Evolutionary conservation across 2,329 filamentous ascomycete genomes (phyloP), one percentile per base, ranked within the genome.

Genomic region (Chlorencoelia australis): DNA sequence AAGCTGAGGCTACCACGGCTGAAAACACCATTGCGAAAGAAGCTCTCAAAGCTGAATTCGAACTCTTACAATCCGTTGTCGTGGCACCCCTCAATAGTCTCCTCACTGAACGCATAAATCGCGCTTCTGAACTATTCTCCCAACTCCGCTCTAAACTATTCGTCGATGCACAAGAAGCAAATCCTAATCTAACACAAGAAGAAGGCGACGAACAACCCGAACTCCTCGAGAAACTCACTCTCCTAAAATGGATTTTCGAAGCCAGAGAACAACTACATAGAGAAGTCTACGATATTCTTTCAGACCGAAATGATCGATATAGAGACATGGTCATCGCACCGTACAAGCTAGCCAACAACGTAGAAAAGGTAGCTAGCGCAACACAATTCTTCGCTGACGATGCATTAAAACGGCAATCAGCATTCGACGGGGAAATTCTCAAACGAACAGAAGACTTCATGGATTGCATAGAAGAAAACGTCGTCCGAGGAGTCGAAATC

Each of bases 211-310:
- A 95, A 57, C 79, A 88, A 55, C 91, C 91, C 0, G 91, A 98
- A 59, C 69, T 96, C 0, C 67, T 96, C 2, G 91, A 98, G 59
- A 94, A 94, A 60, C 69, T 98, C 9, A 96, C 89, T 0, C 73
- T 95, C 31, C 69, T 96, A 10, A 98, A 96, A 54, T 96, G 91
- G 88, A 77, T 96, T 7, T 96, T 95, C 50, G 91, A 98, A 57
- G 82, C 83, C 1, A 79, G 88, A n/a, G 91, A 98, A 60, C 71
- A 74, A 30, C 68, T 96, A 7, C 81, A 96, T 61, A 79, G 84
- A 28, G 82, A 86, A 50, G 73, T 89, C 35, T 94, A 86, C 54
- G 83, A 93, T 49, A 65, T 96, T 8, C 73, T 94, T 21, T 79
- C 78, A 14, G 84, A 88, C 56, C 82, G 88, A 34, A 91, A 94